Base-by-base conservation (phyloP, 2,329 filamentous ascomycete genomes). In the Blumeria graminis region DNA sequence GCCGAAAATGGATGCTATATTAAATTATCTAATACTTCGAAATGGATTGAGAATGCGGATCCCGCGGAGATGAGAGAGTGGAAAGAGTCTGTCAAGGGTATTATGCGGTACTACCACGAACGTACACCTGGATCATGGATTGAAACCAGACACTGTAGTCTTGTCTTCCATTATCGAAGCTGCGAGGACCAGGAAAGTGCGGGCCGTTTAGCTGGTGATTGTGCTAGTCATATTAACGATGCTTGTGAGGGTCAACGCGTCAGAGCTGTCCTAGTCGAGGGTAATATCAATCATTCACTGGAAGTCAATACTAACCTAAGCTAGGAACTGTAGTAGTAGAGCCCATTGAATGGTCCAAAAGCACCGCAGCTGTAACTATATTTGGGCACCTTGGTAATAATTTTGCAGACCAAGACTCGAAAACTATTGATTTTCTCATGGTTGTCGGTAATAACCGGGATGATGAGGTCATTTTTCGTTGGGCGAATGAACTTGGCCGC, bases 1-100 rank as follows among this genome's bases (percentile, higher is more conserved):
- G 90, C 90, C 0, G 90, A 96, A 70, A 95, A 94, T 61, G 90
- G 90, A 1, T 94, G 86, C 67, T 96, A 93, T 69, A 72, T 95
- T 57, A 86, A 84, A 62, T 77, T 86, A 60, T 79, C 77, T 50
- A 76, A 80, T 18, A 74, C 72, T 14, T 75, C 77, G 28, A 74
- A 77, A 38, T 96, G 92, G 92, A 78, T 76, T 1, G 80, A 83
- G 60, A 82, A 94, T 69, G 81, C 83, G 1, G 81, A 94, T 65
- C 73, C 78, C 1, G 74, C 78, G 2, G 76, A 82, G 62, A 83
- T 86, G 58, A 71, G 74, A 32, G 73, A 75, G 3, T 96, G 90
- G 90, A 94, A 94, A 68, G 74, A 81, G 46, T 84, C 85, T 0
- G 86, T 95, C 57, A 80, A 78, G 65, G 77, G 79, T 33, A 94